Evolutionary conservation across 2,329 filamentous ascomycete species (phyloP).

Genomic region (Fusarium kyushuense): DNA sequence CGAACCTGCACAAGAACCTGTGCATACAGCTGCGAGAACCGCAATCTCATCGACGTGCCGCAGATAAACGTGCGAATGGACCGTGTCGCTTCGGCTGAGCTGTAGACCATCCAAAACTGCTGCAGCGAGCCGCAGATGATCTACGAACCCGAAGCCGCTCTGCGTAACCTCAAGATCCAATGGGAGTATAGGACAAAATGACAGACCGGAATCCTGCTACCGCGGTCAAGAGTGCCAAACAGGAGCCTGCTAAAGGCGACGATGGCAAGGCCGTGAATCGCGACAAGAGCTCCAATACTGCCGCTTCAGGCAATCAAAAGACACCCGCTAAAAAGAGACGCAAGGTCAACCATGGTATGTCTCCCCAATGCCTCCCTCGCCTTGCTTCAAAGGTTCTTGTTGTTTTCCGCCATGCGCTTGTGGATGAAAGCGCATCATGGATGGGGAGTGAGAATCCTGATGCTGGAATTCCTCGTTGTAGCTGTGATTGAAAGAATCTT

Average conservation of each 20-base stretch:
- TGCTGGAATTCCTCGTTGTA: constrained; percentile 24
- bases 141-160: constrained; percentile 47
- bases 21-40: constrained; percentile 24
- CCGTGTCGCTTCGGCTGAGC: constrained; percentile 44
- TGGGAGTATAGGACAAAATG: constrained; percentile 52
- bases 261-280: constrained; percentile 50
- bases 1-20: constrained; percentile 24
- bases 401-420: constrained; percentile 19
- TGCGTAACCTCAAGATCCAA: constrained; percentile 53
- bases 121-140: constrained; percentile 52
- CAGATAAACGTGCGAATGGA: constrained; percentile 44
- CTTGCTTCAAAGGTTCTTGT: background rate
- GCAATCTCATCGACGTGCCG: constrained; percentile 34
- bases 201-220: constrained; percentile 52
- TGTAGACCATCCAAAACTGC: constrained; percentile 42
- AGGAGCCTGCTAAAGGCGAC: constrained; percentile 42
- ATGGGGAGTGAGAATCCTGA: constrained; percentile 26
- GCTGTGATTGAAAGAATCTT: constrained; percentile 27
- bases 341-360: constrained; percentile 89
- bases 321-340: constrained; percentile 86
- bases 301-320: constrained; percentile 54
- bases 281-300: constrained; percentile 46
- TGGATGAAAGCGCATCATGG: constrained; percentile 1
- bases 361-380: constrained; percentile 1
- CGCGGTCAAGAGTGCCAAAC: constrained; percentile 51